Base-by-base conservation (phyloP, 495 filamentous ascomycete species). In the Talaromyces stipitatus region DNA sequence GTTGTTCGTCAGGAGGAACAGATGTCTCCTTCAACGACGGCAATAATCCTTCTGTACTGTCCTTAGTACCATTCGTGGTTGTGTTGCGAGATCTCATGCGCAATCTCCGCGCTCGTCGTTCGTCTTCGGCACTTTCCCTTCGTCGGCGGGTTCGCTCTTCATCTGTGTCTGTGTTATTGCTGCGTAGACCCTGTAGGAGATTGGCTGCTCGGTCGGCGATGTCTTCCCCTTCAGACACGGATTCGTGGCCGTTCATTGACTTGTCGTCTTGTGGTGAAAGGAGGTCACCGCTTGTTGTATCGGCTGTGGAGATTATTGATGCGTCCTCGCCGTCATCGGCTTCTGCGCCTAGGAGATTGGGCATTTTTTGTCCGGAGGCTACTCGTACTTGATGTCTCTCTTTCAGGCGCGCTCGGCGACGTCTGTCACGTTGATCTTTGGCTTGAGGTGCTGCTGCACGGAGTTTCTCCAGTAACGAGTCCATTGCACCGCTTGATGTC, bases 381-480 rank as follows among this genome's bases (percentile, higher is more conserved):
- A 95, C 80, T 54, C 92, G 89, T n/a, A 95, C 85, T 67, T 95
- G 87, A 66, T 96, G 90, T n/a, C 85, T 78, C 64, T 95, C 91
- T 78, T 92, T 91, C 48, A 97, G 77, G 27, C 92, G 78, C 27
- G 92, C 91, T 62, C 94, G 81, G 50, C 92, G 85, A 58, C 94
- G 85, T 58, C 90, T 81, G 66, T 97, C 94, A 61, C 94, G 79
- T 65, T 92, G 85, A 68, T 95, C 90, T 57, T 88, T 77, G 5
- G 90, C 81, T 72, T 96, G 89, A 24, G 94, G 95, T 29, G 90
- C 92, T 2, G 94, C 94, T 33, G 91, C 91, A 53, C 94, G 88
- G 53, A 98, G 76, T 72, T 97, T 97, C 82, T 96, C 89, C 33
- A 98, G 82, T n/a, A 98, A 78, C 12, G 85, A 87, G 74, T 98